Evolutionary conservation across 73 alveolate genomes (phyloP), one percentile per base, ranked within the genome.

Genomic region (Symbiodinium pilosum): DNA sequence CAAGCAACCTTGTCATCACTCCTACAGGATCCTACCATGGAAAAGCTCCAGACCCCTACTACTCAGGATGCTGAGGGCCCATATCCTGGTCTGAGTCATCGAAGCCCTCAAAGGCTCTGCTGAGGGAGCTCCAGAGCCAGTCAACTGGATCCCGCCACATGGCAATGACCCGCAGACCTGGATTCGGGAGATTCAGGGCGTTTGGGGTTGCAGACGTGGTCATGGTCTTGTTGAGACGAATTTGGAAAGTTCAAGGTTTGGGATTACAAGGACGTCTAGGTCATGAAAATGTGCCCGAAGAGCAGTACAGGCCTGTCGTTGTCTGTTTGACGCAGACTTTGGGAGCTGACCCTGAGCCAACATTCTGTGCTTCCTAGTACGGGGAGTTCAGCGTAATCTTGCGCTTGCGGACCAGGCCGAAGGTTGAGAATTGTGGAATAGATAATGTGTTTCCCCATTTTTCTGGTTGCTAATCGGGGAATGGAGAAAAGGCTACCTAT

Each of bases 61-160:
- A 8, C 26, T 16, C 73, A 1, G 73, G 73, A 30, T n/a, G 20
- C 64, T 47, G 34, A 16, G 73, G 73, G 26, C 34, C 26, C n/a
- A n/a, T n/a, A n/a, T 9, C 81, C 81, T 64, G 38, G 38, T 64
- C 81, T 28, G 81, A 26, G 38, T 64, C 39, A 14, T 64, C 81
- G 41, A 64, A 64, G 81, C 81, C 81, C 6, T 64, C 81, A n/a
- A 64, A 64, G 81, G 6, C 34, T 38, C 81, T 26, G 81, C 34
- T 26, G 39, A 64, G 81, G 81, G 81, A 64, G 7, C 81, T 64
- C 81, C 81, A 64, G 81, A 64, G 81, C 81, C 81, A 64, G 38
- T 64, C 81, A 14, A 64, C 41, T 32, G 81, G 81, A 64, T 64
- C 81, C 20, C 81, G 81, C 81, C 81, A 64, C 30, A 64, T n/a